Base-by-base conservation (phyloP, 768 basidiomycete species). In the Coprinopsis marcescibilis region DNA sequence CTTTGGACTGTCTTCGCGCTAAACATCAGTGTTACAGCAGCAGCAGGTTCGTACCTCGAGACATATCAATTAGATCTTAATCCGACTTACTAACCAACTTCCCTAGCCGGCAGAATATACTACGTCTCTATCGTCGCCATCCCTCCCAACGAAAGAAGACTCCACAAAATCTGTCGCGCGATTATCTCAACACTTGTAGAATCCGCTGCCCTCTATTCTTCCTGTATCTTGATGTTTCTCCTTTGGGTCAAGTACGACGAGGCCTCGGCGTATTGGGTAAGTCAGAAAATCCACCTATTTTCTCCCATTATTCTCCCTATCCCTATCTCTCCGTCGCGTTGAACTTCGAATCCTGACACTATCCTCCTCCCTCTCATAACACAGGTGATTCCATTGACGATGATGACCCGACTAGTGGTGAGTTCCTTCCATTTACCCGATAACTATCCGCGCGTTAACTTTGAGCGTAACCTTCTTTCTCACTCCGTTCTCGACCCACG, bases 191-290 rank as follows among this genome's bases (percentile, higher is more conserved):
- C 48, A 19, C 29, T 49, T 17, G 46, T 59, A 2, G 60, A 66
- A 45, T 61, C 62, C 25, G 60, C 60, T 21, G 45, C 58, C 11
- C 49, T 64, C 6, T 66, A 66, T 43, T 52, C 59, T 1, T 20
- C 55, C 6, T 52, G 54, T 26, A 48, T 66, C 14, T 43, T 63
- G 32, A 15, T 55, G 8, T 46, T 56, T 32, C 29, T 58, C 7
- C 20, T 57, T 21, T 49, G 48, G 48, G 26, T 19, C 14, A 38
- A 13, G 21, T 57, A 25, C 29, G 52, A 43, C 2, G 30, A 35
- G 47, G 46, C 14, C 10, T 43, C 12, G 48, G 34, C 21, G n/a
- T 36, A 23, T 52, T 59, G 50, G 26, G 54, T 55, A 29, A 7
- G 29, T 20, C 19, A 36, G 20, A 23, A 40, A 23, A 4, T 10